phyloP scores from a whole-genome alignment of 495 filamentous ascomycete species.

The Daldinia loculata region DNA sequence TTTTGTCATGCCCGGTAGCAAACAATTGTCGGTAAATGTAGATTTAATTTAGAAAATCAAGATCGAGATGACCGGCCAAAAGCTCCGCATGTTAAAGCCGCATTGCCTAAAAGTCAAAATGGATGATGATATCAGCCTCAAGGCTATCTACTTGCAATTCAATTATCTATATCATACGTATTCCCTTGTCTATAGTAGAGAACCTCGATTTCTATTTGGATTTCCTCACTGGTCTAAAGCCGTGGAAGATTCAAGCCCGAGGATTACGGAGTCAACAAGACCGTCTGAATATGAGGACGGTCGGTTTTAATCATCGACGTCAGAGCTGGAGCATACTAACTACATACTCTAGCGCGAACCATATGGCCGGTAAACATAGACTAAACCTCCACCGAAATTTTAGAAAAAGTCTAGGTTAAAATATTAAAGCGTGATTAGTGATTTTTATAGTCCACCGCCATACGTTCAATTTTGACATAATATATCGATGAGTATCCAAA shows the following conservation, averaged over 20 bases:
- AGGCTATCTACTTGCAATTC: neutral
- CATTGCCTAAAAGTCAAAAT: neutral
- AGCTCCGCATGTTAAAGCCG: neutral
- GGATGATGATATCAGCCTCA: neutral
- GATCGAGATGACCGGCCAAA: neutral
- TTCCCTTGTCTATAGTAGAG: neutral
- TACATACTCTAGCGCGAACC: neutral
- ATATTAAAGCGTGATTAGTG: neutral
- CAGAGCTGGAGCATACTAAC: neutral
- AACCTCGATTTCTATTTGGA: no score
- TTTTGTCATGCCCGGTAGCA: neutral
- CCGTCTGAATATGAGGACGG: neutral
- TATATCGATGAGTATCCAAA: neutral
- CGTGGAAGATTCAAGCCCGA: neutral
- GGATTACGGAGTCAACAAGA: neutral
- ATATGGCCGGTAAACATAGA: neutral
- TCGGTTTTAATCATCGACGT: neutral
- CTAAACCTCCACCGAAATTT: neutral
- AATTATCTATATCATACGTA: neutral
- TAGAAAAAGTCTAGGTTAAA: neutral
- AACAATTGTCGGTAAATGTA: conserved; percentile 11
- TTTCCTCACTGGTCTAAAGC: neutral
- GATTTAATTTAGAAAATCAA: neutral
- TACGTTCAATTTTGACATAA: neutral
- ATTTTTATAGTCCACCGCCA: neutral